Base-by-base conservation (phyloP, 2,329 filamentous ascomycete genomes). In the Immersiporthe knoxdaviesiana region DNA sequence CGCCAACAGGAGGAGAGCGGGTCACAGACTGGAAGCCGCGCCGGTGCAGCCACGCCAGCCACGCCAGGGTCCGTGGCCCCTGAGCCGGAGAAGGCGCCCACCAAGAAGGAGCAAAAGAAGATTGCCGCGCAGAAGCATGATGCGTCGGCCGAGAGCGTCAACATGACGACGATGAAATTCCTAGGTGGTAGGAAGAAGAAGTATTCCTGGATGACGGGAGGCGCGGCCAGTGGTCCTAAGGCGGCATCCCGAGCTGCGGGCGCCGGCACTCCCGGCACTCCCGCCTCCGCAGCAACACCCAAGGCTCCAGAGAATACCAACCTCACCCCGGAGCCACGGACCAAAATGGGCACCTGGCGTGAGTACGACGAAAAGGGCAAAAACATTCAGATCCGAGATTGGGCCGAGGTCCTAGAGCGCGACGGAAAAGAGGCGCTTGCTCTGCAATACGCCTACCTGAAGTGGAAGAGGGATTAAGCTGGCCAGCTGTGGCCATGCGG, bases 71-170 rank as follows among this genome's bases (percentile, higher is more conserved):
- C 87, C 1, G 84, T 87, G 56, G 88, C 90, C 0, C 86, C 90
- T 0, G 90, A 91, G 66, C 77, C 83, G 1, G 85, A 88, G 73
- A 95, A 94, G 78, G 85, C 89, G 3, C 85, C 92, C 65, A 92
- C 91, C 5, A 97, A 97, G 84, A 97, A 97, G 81, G 94, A 97
- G 78, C 85, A 84, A 71, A 88, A 91, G 77, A 93, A 91, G 79
- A 91, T 90, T 72, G 86, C 91, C 73, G 90, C 93, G 70, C 92
- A 92, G 74, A 87, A 90, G 30, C 91, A 89, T 0, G 93, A 97
- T 76, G 91, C 91, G 24, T 90, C 90, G 69, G 93, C 95, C 73
- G 89, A 90, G 30, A 92, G 91, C 72, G 93, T 95, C 35, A 97
- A 97, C 77, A 85, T 89, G 67, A 97, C 94, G 0, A 92, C 86